These are phyloP conservation scores for Alternaria brassicae DNA, from an alignment of 2,329 filamentous ascomycete genomes.

Conservation along the genomic window DNA sequence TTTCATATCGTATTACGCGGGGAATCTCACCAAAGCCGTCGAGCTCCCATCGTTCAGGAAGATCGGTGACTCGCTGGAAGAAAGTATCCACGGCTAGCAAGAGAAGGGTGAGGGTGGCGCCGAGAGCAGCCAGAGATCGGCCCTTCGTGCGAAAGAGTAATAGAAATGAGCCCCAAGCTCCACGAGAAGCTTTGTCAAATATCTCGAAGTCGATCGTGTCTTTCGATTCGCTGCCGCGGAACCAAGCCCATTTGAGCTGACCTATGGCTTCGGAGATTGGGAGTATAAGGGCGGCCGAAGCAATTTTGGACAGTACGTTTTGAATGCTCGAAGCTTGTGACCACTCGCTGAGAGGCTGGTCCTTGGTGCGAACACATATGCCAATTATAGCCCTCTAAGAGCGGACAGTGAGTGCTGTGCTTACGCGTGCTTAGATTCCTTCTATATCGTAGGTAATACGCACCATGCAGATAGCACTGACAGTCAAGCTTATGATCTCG, in stretches of 20 bases:
- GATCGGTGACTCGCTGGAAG: slow-evolving; percentile 41
- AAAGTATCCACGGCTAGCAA: slow-evolving; percentile 27
- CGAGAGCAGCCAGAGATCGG: slow-evolving; percentile 20
- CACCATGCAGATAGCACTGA: slow-evolving; percentile 26
- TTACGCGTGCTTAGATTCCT: too few relatives aligned
- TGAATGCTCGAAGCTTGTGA: slow-evolving; percentile 28
- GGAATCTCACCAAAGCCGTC: background rate
- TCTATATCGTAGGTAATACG: too few relatives aligned
- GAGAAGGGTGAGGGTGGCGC: slow-evolving; percentile 11
- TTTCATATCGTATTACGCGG: slow-evolving; percentile 8
- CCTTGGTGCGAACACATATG: slow-evolving; percentile 28
- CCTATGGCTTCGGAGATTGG: slow-evolving; percentile 36
- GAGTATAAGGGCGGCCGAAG: slow-evolving; percentile 28
- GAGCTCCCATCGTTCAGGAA: slow-evolving; percentile 29
- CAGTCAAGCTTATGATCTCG: slow-evolving; percentile 26
- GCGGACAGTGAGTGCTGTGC: background rate
- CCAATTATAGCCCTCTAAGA: slow-evolving; percentile 4
- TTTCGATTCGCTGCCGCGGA: slow-evolving; percentile 17
- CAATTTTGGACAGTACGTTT: slow-evolving; percentile 28
- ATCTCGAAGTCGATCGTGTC: slow-evolving; percentile 42
- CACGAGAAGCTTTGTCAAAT: slow-evolving; percentile 35
- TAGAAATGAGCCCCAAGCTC: slow-evolving; percentile 21
- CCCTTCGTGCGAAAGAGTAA: slow-evolving; percentile 23
- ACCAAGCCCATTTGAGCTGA: slow-evolving; percentile 41
- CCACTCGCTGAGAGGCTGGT: slow-evolving; percentile 41